Evolutionary conservation across 768 basidiomycete genomes (phyloP).

Genomic region (Amanita exitialis): DNA sequence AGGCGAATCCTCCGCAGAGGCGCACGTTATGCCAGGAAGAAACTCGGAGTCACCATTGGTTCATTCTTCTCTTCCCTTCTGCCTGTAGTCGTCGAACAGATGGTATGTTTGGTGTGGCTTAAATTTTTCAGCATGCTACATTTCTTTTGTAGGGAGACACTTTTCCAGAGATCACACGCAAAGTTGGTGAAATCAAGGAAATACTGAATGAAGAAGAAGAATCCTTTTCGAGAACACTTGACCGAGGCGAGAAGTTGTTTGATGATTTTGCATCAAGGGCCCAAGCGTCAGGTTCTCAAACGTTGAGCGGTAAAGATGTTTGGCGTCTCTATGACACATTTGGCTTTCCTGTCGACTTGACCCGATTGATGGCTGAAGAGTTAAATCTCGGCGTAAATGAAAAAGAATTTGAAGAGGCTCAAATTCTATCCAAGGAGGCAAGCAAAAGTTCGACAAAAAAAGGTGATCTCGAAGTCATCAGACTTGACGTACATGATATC

Average conservation of each 20-base stretch:
- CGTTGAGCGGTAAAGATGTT: constrained; percentile 84
- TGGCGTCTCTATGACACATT: constrained; percentile 98
- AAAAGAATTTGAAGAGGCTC: constrained; percentile 81
- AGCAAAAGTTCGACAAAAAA: constrained; percentile 80
- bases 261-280: constrained; percentile 75
- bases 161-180: constrained; percentile 90
- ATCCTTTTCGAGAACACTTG: constrained; percentile 94
- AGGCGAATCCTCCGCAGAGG: constrained; percentile 88
- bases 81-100: constrained; percentile 81
- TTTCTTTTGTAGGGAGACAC: constrained; percentile 49
- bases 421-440: constrained; percentile 81
- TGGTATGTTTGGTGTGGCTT: constrained; percentile 44
- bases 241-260: constrained; percentile 93
- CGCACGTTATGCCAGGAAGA: constrained; percentile 92
- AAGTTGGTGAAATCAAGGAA: constrained; percentile 77
- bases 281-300: constrained; percentile 45
- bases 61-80: constrained; percentile 91
- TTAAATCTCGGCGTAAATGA: constrained; percentile 78
- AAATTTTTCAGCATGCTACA: neutral
- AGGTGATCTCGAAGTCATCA: constrained; percentile 57
- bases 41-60: constrained; percentile 86
- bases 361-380: constrained; percentile 95
- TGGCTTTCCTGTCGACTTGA: constrained; percentile 96
- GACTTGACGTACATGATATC: constrained; percentile 93
- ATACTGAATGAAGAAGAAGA: constrained; percentile 97